These are phyloP conservation scores for Phoma herbarum DNA, from an alignment of 2,329 filamentous ascomycete species.

Conservation along the genomic window DNA sequence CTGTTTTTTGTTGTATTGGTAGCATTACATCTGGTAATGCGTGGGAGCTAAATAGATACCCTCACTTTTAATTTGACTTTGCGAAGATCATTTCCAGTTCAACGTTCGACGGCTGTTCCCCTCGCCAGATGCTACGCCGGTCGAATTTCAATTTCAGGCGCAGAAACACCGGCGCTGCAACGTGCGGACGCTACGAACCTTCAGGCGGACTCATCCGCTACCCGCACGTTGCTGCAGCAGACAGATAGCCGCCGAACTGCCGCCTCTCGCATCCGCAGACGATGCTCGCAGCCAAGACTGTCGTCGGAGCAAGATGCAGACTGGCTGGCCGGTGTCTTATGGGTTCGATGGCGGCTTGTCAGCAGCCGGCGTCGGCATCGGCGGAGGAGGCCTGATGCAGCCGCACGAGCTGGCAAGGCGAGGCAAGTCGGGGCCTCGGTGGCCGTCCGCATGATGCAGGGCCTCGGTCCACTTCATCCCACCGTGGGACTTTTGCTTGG, in stretches of 20 bases:
- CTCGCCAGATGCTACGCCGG: background rate
- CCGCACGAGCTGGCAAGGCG: background rate
- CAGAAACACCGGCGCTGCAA: constrained; percentile 10
- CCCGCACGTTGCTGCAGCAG: constrained; percentile 1
- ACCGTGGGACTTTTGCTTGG: constrained; percentile 20
- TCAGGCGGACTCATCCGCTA: constrained; percentile 15
- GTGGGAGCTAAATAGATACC: constrained; percentile 15
- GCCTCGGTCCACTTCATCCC: constrained; percentile 19
- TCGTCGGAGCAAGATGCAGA: background rate
- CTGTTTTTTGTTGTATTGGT: constrained; percentile 13
- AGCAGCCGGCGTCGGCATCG: constrained; percentile 4
- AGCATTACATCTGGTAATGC: constrained; percentile 18
- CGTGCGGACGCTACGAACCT: constrained; percentile 10
- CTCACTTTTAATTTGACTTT: constrained; percentile 21
- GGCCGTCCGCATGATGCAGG: constrained; percentile 12
- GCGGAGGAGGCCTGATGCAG: constrained; percentile 2
- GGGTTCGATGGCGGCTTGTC: background rate
- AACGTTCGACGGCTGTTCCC: background rate
- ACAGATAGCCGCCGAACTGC: constrained; percentile 4
- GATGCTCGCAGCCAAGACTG: background rate
- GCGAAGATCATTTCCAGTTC: background rate
- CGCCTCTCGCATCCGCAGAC: background rate
- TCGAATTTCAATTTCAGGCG: background rate
- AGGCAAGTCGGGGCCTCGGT: constrained; percentile 13
- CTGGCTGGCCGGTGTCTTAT: background rate